Percentiles rank a stretch among this genome's conserved stretches.
phyloP scores from a whole-genome alignment of 2,329 filamentous ascomycete species.

The Phyllosticta citriasiana region DNA sequence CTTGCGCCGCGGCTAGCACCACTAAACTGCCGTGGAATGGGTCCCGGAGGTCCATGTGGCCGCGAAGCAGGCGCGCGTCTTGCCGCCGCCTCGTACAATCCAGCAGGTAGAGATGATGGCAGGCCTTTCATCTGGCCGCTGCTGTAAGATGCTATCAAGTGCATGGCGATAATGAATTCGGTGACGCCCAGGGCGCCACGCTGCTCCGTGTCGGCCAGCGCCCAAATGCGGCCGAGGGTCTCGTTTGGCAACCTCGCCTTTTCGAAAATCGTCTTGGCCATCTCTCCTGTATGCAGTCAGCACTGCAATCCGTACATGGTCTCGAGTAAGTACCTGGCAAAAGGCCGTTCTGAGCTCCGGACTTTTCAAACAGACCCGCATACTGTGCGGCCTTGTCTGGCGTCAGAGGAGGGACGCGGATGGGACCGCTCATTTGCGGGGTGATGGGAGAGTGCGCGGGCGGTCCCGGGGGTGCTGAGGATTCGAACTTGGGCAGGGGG shows the following conservation, averaged over 20 bases:
- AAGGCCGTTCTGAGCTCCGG: conserved; percentile 64
- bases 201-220: conserved; percentile 86
- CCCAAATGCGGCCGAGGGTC: conserved; percentile 89
- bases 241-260: conserved; percentile 85
- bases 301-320: neutral
- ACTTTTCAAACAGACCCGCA: conserved; percentile 80
- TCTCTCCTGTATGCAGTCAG: conserved; percentile 49
- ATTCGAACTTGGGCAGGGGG: conserved; percentile 88
- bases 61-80: conserved; percentile 41
- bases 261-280: conserved; percentile 90
- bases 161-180: conserved; percentile 98
- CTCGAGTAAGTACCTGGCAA: conserved; percentile 48
- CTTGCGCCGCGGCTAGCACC: conserved; percentile 50
- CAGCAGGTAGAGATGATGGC: conserved; percentile 70
- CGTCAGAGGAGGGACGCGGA: conserved; percentile 80
- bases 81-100: conserved; percentile 81
- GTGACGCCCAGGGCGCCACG: conserved; percentile 75
- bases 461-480: conserved; percentile 41
- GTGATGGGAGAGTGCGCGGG: conserved; percentile 41
- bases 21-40: conserved; percentile 75
- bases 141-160: conserved; percentile 86
- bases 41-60: conserved; percentile 41
- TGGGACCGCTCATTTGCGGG: conserved; percentile 41
- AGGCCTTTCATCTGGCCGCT: conserved; percentile 68
- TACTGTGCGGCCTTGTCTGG: conserved; percentile 88